A percentile compares a stretch with the other conserved stretches of the same genome.
Evolutionary conservation across 805 yeast genomes (phyloP).

Genomic region (Millerago galiae): DNA sequence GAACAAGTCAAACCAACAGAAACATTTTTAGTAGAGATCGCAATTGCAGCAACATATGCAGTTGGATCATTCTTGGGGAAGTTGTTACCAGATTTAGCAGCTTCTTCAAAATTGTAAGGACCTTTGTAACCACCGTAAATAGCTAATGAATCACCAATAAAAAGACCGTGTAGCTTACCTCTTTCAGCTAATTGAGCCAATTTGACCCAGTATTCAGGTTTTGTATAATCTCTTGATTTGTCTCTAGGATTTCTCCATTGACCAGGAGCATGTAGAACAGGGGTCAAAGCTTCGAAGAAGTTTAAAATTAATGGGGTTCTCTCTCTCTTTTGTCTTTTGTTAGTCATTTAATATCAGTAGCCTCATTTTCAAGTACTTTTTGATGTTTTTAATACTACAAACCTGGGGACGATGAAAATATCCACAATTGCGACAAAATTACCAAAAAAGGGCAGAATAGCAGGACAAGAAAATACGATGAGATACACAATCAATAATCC

Average conservation of each 20-base stretch:
- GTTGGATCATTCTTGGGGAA: slow-evolving; percentile 31
- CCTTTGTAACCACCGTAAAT: slow-evolving; percentile 35
- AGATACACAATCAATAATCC: not conserved
- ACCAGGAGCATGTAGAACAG: slow-evolving; percentile 19
- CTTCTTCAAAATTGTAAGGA: slow-evolving; percentile 27
- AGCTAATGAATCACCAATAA: slow-evolving; percentile 34
- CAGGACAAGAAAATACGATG: not conserved
- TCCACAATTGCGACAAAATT: slow-evolving; percentile 4
- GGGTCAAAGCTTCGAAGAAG: slow-evolving; percentile 19
- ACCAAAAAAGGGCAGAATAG: not conserved
- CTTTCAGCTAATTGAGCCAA: slow-evolving; percentile 32
- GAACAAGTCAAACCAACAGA: slow-evolving; percentile 38
- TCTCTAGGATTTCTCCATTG: slow-evolving; percentile 21
- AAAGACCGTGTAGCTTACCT: slow-evolving; percentile 32
- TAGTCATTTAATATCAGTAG: not conserved
- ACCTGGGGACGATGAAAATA: not conserved
- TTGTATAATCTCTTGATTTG: slow-evolving; percentile 15
- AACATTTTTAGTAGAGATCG: slow-evolving; percentile 34
- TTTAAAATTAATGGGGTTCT: slow-evolving; percentile 16
- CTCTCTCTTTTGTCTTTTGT: slow-evolving; percentile 15
- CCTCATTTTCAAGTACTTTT: not conserved
- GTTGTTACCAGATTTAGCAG: slow-evolving; percentile 24
- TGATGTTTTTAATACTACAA: not conserved
- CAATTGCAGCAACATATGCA: slow-evolving; percentile 31
- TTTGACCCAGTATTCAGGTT: slow-evolving; percentile 32